Evolutionary conservation across 805 yeast species (phyloP).

Genomic region (Kodamaea fukazawae): DNA sequence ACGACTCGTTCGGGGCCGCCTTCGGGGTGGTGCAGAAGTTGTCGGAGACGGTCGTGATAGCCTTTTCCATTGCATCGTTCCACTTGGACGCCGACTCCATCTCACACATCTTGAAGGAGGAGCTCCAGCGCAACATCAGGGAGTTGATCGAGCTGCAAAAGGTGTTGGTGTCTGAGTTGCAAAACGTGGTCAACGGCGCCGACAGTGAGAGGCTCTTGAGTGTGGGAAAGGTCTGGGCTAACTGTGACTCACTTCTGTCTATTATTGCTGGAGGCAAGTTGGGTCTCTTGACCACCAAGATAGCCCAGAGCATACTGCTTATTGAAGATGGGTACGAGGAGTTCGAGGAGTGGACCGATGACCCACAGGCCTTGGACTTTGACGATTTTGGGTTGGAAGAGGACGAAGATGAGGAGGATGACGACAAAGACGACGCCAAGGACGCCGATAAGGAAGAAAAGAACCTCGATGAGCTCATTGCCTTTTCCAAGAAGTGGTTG

Average conservation of each 20-base stretch:
- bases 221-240: conserved; percentile 72
- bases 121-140: conserved; percentile 25
- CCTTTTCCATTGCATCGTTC: conserved; percentile 39
- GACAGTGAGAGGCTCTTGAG: conserved; percentile 47
- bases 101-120: conserved; percentile 38
- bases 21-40: conserved; percentile 46
- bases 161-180: conserved; percentile 27
- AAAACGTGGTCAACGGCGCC: conserved; percentile 20
- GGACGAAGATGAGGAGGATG: conserved; percentile 20
- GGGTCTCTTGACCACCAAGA: conserved; percentile 48
- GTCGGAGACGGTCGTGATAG: conserved; percentile 41
- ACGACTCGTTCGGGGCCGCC: conserved; percentile 37
- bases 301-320: conserved; percentile 44
- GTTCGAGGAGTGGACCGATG: conserved; percentile 64
- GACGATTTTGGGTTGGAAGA: conserved; percentile 48
- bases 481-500: conserved; percentile 48
- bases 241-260: conserved; percentile 49
- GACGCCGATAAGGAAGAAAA: too few species aligned
- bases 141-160: conserved; percentile 18
- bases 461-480: conserved; percentile 27
- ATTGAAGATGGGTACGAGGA: conserved; percentile 66
- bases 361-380: conserved; percentile 46
- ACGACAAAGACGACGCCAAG: conserved; percentile 20
- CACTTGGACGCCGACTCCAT: conserved; percentile 28
- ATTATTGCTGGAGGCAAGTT: conserved; percentile 49